Evolutionary conservation across 2,329 filamentous ascomycete species (phyloP), one percentile per base, ranked within the genome.

Genomic region (Arthrobotrys sphaeroides): DNA sequence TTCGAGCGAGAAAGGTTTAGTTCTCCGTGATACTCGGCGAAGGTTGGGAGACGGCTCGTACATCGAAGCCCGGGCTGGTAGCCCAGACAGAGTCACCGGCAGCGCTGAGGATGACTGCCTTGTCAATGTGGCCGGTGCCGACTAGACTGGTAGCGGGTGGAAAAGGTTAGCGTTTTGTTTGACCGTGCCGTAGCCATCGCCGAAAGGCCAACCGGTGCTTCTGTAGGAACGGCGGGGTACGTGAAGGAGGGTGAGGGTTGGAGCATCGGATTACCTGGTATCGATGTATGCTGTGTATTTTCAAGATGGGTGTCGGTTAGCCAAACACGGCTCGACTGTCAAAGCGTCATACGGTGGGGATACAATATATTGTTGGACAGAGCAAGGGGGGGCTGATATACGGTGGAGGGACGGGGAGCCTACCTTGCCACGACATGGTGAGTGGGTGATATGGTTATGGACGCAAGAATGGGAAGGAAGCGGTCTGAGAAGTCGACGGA

Each of bases 51-150:
- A 59, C 40, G 38, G 26, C 62, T 53, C 28, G 47, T 90, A 97
- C 93, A 82, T 86, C 85, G 85, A 97, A 96, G 79, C 86, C 88
- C 64, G 87, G 20, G 26, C 89, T 89, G 43, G 86, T 82, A 76
- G 93, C 93, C 92, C 93, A 96, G 80, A 88, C 87, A 82, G 90
- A 93, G 84, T 91, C 91, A 80, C 93, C 92, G 79, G 91, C 91
- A 78, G 84, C 85, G 84, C 91, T 93, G 86, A 95, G 89, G 83
- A 97, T 93, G 82, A 91, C 91, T 80, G 88, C 93, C 85, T 93
- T 90, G 85, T 95, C 90, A 81, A 96, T 84, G 82, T 94, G 90
- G 81, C 90, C 90, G 80, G 87, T 90, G 84, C 87, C 90, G 81
- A 96, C 88, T 81, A 97, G 89, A 88, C 93, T 96, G 82, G 16